Conservation (phyloP, 441 rosid genomes). For the Flueggea neowawraea region DNA sequence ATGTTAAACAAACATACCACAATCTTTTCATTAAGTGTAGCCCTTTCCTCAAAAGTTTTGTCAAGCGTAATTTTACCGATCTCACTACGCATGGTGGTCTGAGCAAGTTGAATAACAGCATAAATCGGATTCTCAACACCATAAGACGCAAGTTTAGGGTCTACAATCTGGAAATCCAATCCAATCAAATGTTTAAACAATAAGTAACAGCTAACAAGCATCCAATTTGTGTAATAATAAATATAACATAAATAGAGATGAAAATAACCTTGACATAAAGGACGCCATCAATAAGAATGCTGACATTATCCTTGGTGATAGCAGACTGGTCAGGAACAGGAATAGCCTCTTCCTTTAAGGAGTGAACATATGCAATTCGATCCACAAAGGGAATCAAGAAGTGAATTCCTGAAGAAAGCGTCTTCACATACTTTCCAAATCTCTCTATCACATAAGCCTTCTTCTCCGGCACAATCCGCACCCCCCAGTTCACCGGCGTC, state of each 20-base stretch:
- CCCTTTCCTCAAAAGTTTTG: slow-evolving; percentile 94
- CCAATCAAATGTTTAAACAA: no score
- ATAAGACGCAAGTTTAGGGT: slow-evolving; percentile 86
- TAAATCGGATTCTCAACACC: slow-evolving; percentile 92
- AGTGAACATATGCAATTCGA: slow-evolving; percentile 91
- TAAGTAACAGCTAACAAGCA: background rate
- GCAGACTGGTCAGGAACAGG: slow-evolving; percentile 89
- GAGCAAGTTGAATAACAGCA: slow-evolving; percentile 92
- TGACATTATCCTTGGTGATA: slow-evolving; percentile 90
- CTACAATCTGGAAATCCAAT: slow-evolving; percentile 60
- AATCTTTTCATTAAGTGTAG: slow-evolving; percentile 87
- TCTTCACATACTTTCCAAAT: slow-evolving; percentile 80
- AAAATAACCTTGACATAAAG: slow-evolving; percentile 74
- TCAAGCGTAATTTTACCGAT: slow-evolving; percentile 96
- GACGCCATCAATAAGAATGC: slow-evolving; percentile 83
- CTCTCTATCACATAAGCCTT: slow-evolving; percentile 88
- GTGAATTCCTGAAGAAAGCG: slow-evolving; percentile 81
- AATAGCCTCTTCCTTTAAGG: slow-evolving; percentile 95
- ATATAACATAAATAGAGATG: background rate
- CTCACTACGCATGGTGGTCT: slow-evolving; percentile 98
- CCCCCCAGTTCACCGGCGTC: slow-evolving; percentile 80
- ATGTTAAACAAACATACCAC: slow-evolving; percentile 49
- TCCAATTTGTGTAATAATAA: background rate
- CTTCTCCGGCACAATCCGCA: slow-evolving; percentile 87
- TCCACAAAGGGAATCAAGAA: slow-evolving; percentile 86